phyloP scores from a whole-genome alignment of 2,329 filamentous ascomycete species.

The Nothophaeocryptopus gaeumannii region DNA sequence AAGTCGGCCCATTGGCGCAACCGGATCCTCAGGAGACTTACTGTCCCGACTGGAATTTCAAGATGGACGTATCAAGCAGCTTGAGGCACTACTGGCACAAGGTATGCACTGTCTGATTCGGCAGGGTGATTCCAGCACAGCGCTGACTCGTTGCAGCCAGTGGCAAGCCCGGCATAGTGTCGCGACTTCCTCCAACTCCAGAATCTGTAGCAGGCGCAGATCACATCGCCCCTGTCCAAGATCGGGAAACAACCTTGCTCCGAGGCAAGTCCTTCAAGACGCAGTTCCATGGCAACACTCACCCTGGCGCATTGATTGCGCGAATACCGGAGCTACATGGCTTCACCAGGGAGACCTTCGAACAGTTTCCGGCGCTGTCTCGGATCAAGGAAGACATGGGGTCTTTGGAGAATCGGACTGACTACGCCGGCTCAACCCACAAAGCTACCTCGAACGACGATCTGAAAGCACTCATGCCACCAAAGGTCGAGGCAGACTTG shows the following conservation, averaged over 20 bases:
- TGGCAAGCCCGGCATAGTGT: slow-evolving; percentile 11
- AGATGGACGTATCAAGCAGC: slow-evolving; percentile 30
- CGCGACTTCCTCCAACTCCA: slow-evolving; percentile 28
- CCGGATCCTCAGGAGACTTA: slow-evolving; percentile 21
- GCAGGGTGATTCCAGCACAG: too few relatives aligned
- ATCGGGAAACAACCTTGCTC: slow-evolving; percentile 42
- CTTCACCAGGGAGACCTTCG: slow-evolving; percentile 32
- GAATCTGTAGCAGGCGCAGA: slow-evolving; percentile 22
- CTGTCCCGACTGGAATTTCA: slow-evolving; percentile 28
- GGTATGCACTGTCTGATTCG: not conserved
- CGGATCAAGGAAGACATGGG: slow-evolving; percentile 30
- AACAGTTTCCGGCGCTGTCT: slow-evolving; percentile 36
- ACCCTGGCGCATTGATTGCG: slow-evolving; percentile 35
- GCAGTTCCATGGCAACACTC: slow-evolving; percentile 44
- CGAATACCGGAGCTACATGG: slow-evolving; percentile 29
- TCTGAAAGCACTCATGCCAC: slow-evolving; percentile 38
- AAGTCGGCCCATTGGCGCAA: slow-evolving; percentile 19
- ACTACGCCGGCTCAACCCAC: slow-evolving; percentile 23
- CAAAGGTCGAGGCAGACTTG: slow-evolving; percentile 39
- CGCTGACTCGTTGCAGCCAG: not conserved
- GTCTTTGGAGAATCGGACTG: slow-evolving; percentile 23
- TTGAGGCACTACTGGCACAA: slow-evolving; percentile 27
- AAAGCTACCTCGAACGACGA: slow-evolving; percentile 31
- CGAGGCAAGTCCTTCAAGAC: slow-evolving; percentile 46
- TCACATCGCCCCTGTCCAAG: slow-evolving; percentile 20